Conservation (phyloP, 1,284 basidiomycete species). For the Earliella scabrosa region DNA sequence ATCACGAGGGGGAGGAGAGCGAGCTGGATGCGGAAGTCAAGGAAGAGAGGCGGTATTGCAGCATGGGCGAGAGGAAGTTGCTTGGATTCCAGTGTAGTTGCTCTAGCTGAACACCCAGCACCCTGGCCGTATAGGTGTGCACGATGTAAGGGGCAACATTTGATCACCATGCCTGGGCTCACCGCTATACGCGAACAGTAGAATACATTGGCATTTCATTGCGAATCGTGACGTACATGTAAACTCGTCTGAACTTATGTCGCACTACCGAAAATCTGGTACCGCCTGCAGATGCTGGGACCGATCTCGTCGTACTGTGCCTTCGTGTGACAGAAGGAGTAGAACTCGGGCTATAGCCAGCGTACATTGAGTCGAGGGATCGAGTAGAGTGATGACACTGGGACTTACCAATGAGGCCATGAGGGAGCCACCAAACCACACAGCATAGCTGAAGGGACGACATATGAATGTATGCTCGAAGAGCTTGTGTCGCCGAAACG, state of each 20-base stretch:
- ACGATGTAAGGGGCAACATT: too few relatives aligned
- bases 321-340: conserved; percentile 96
- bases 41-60: conserved; percentile 81
- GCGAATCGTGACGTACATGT: conserved; percentile 20
- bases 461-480: too few relatives aligned
- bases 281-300: conserved; percentile 93
- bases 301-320: conserved; percentile 98
- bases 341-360: conserved; percentile 85
- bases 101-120: conserved; percentile 58
- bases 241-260: conserved; percentile 48
- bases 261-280: conserved; percentile 93
- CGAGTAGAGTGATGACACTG: conserved; percentile 13
- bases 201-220: conserved; percentile 25
- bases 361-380: background rate
- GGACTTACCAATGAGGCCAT: conserved; percentile 84
- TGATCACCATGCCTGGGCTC: background rate
- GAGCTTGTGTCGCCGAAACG: conserved; percentile 16
- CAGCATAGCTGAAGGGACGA: conserved; percentile 75
- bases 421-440: conserved; percentile 98
- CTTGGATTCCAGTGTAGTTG: conserved; percentile 95
- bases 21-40: conserved; percentile 60
- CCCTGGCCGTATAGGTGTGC: background rate
- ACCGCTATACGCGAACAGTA: conserved; percentile 7
- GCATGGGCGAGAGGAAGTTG: conserved; percentile 74
- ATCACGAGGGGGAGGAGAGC: conserved; percentile 41